Evolutionary conservation across 495 filamentous ascomycete species (phyloP).

Genomic region (Xylaria scruposa): DNA sequence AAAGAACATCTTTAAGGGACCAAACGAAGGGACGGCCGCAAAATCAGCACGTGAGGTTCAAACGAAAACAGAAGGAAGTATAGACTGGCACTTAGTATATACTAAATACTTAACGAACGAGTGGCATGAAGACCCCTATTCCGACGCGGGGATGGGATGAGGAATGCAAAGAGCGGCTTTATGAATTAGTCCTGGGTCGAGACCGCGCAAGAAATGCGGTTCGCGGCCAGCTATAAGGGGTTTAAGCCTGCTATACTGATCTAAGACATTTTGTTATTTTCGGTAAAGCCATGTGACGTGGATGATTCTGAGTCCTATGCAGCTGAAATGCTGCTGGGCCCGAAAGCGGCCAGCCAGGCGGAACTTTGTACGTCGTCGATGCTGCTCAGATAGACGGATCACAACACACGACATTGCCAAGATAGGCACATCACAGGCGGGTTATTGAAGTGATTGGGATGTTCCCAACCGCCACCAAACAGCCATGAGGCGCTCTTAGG

Average conservation of each 20-base stretch:
- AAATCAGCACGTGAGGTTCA: slow-evolving; percentile 25
- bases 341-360: background rate
- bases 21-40: slow-evolving; percentile 25
- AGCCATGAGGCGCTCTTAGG: slow-evolving; percentile 8
- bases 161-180: slow-evolving; percentile 5
- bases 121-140: slow-evolving; percentile 3
- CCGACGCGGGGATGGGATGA: background rate
- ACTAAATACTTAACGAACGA: background rate
- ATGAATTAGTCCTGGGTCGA: background rate
- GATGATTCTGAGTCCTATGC: background rate
- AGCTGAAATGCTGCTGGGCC: background rate
- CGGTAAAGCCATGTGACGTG: background rate
- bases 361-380: background rate
- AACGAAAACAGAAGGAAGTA: background rate
- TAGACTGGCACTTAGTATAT: background rate
- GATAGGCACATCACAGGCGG: slow-evolving; percentile 3
- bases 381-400: background rate
- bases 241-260: slow-evolving; percentile 4
- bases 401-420: background rate
- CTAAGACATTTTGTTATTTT: slow-evolving; percentile 22
- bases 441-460: slow-evolving; percentile 10
- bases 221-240: background rate
- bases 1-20: slow-evolving; percentile 11
- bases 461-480: slow-evolving; percentile 11
- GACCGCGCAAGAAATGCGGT: background rate